These are phyloP conservation scores for Globisporangium barbulae DNA, from an alignment of 352 stramenopile species.

Conservation along the genomic window DNA sequence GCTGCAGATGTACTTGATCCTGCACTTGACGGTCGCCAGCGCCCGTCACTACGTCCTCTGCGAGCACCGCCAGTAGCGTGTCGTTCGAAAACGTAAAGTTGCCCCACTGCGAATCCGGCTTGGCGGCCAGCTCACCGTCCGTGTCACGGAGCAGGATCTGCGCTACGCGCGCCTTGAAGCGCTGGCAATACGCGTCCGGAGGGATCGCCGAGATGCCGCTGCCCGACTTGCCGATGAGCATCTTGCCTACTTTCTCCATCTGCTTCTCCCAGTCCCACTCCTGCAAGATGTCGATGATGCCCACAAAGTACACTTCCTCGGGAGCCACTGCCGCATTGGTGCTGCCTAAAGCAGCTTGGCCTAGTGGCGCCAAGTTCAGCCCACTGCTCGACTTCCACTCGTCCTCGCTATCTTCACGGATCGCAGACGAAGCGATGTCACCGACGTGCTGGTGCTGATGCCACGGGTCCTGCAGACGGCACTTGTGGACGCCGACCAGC, in stretches of 20 bases:
- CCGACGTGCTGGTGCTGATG: slow-evolving; percentile 10
- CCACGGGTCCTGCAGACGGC: slow-evolving; percentile 28
- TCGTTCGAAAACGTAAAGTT: slow-evolving; percentile 1
- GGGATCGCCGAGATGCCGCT: slow-evolving; percentile 65
- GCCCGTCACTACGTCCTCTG: not conserved
- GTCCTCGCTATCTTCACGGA: slow-evolving; percentile 18
- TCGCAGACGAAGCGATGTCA: slow-evolving; percentile 6
- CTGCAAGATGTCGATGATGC: slow-evolving; percentile 85
- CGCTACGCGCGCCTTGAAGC: slow-evolving; percentile 55
- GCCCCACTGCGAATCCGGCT: not conserved
- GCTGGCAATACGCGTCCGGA: slow-evolving; percentile 59
- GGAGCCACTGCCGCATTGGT: slow-evolving; percentile 13
- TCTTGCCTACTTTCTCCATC: slow-evolving; percentile 71
- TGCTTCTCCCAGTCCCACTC: slow-evolving; percentile 83
- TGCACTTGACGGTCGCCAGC: not conserved
- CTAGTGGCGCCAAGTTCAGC: slow-evolving; percentile 25
- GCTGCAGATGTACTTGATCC: not conserved
- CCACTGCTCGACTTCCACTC: slow-evolving; percentile 17
- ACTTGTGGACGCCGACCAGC: slow-evolving; percentile 69
- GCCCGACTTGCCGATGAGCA: slow-evolving; percentile 58
- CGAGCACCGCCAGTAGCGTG: not conserved
- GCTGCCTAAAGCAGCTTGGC: not conserved
- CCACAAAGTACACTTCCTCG: slow-evolving; percentile 75
- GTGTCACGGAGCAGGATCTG: slow-evolving; percentile 37
- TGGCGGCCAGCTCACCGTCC: slow-evolving; percentile 1